phyloP scores from a whole-genome alignment of 2,329 filamentous ascomycete genomes.

The Scopulariopsis brevicaulis region DNA sequence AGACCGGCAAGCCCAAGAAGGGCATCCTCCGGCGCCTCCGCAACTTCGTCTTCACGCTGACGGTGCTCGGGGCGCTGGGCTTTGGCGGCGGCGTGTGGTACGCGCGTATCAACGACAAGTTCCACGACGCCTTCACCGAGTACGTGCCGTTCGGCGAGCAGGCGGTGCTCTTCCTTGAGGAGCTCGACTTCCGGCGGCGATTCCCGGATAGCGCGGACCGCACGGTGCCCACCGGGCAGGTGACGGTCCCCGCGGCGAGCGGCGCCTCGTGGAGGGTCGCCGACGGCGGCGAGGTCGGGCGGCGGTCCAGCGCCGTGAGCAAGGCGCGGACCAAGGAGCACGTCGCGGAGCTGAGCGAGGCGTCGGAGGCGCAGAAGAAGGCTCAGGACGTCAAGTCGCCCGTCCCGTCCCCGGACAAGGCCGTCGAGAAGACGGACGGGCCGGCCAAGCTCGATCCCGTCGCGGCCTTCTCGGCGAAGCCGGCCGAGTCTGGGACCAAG shows the following conservation, averaged over 20 bases:
- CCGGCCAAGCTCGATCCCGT: constrained; percentile 14
- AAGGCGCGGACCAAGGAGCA: constrained; percentile 16
- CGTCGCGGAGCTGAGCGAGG: constrained; percentile 17
- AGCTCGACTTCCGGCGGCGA: constrained; percentile 81
- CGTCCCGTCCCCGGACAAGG: constrained; percentile 7
- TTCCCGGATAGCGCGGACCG: constrained; percentile 45
- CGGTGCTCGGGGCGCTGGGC: constrained; percentile 64
- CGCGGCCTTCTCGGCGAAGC: constrained; percentile 15
- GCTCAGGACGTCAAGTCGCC: constrained; percentile 6
- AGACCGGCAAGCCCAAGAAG: constrained; percentile 37
- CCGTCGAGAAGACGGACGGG: constrained; percentile 15
- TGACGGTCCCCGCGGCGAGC: constrained; percentile 77
- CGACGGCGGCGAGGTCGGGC: constrained; percentile 44
- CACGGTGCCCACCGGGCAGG: constrained; percentile 44
- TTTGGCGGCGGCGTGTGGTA: constrained; percentile 89
- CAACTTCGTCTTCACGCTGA: constrained; percentile 64
- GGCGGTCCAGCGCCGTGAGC: constrained; percentile 49
- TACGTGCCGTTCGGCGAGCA: constrained; percentile 93
- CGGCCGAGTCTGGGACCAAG: constrained; percentile 7
- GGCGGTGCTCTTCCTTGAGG: constrained; percentile 88
- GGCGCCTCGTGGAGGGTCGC: constrained; percentile 73
- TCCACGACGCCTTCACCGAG: constrained; percentile 98
- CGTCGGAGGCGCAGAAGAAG: constrained; percentile 16
- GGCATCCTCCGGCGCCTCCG: constrained; percentile 61
- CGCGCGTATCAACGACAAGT: constrained; percentile 88